Percentiles rank a stretch among this genome's conserved stretches.
These are phyloP conservation scores for Porpolomopsis calyptriformis DNA, from an alignment of 768 basidiomycete species.

Conservation along the genomic window DNA sequence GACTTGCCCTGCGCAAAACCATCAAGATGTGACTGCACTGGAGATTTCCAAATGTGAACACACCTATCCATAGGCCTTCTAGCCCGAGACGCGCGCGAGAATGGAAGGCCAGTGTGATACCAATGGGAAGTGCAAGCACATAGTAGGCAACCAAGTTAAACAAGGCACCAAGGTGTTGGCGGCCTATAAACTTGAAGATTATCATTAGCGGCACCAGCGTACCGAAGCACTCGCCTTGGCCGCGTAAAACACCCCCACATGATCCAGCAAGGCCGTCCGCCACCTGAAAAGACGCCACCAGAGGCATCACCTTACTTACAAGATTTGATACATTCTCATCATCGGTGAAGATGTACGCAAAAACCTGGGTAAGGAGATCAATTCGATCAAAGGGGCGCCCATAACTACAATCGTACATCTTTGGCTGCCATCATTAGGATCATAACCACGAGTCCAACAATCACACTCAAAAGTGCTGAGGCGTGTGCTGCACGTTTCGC, in stretches of 20 bases:
- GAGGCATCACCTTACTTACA: conserved; percentile 59
- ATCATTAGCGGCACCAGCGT: conserved; percentile 6
- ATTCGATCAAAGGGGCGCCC: neutral
- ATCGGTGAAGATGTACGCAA: conserved; percentile 60
- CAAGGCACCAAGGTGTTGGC: conserved; percentile 63
- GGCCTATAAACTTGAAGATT: conserved; percentile 30
- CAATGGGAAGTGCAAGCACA: conserved; percentile 66
- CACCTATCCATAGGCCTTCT: conserved; percentile 73
- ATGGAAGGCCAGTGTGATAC: conserved; percentile 62
- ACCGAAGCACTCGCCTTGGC: conserved; percentile 45
- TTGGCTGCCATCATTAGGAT: conserved; percentile 41
- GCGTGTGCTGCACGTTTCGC: conserved; percentile 54
- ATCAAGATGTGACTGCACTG: neutral
- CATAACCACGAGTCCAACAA: conserved; percentile 53
- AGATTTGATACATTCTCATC: conserved; percentile 45
- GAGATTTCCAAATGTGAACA: conserved; percentile 14
- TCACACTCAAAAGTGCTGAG: conserved; percentile 51
- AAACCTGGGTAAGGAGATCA: conserved; percentile 29
- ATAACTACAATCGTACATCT: conserved; percentile 24
- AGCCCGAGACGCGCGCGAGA: conserved; percentile 34
- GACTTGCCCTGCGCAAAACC: conserved; percentile 45
- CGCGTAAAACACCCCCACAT: conserved; percentile 67
- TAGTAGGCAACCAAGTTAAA: conserved; percentile 76
- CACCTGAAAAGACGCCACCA: conserved; percentile 69
- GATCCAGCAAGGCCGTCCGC: conserved; percentile 66